A percentile compares a stretch with the other conserved stretches of the same genome.
These are phyloP conservation scores for Chimonanthus salicifolius DNA, from an alignment of 164 flowering plant genomes.

Conservation along the genomic window DNA sequence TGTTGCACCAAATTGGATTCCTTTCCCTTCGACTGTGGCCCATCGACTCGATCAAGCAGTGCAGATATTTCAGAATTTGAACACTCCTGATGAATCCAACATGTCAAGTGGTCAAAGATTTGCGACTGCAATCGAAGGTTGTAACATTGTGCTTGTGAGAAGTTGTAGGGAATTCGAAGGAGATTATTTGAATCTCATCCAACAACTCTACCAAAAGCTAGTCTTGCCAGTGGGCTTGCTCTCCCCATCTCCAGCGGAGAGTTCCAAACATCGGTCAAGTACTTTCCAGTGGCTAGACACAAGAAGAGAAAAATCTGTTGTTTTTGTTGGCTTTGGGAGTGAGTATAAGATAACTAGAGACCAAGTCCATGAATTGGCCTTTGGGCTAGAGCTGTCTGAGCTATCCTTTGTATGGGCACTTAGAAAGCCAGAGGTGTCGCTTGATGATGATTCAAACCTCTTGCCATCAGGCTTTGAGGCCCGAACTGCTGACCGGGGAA, in stretches of 20 bases:
- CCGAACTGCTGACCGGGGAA: slow-evolving; percentile 17
- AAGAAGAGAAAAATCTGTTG: slow-evolving; percentile 16
- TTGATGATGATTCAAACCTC: not conserved
- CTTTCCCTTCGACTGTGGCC: slow-evolving; percentile 25
- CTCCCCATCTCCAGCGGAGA: slow-evolving; percentile 18
- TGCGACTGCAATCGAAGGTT: slow-evolving; percentile 2
- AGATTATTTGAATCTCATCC: slow-evolving; percentile 17
- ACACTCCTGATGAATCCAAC: slow-evolving; percentile 15
- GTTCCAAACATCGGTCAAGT: slow-evolving; percentile 2
- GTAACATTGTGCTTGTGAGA: slow-evolving; percentile 19
- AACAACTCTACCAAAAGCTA: slow-evolving; percentile 19
- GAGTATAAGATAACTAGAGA: slow-evolving; percentile 23
- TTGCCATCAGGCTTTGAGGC: slow-evolving; percentile 24
- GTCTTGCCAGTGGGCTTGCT: slow-evolving; percentile 38
- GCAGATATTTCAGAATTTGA: not conserved
- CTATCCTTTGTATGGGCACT: slow-evolving; percentile 33
- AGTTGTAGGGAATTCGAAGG: slow-evolving; percentile 33
- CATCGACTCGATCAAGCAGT: slow-evolving; percentile 14
- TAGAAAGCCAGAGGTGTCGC: slow-evolving; percentile 17
- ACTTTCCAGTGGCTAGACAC: slow-evolving; percentile 40
- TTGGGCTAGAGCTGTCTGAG: slow-evolving; percentile 22
- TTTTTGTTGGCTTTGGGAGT: slow-evolving; percentile 39
- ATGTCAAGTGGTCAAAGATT: slow-evolving; percentile 11
- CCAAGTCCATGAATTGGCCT: slow-evolving; percentile 30
- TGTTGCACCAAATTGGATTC: slow-evolving; percentile 22